Base-by-base conservation (phyloP, 2,329 filamentous ascomycete species). In the Tolypocladium cylindrosporum region DNA sequence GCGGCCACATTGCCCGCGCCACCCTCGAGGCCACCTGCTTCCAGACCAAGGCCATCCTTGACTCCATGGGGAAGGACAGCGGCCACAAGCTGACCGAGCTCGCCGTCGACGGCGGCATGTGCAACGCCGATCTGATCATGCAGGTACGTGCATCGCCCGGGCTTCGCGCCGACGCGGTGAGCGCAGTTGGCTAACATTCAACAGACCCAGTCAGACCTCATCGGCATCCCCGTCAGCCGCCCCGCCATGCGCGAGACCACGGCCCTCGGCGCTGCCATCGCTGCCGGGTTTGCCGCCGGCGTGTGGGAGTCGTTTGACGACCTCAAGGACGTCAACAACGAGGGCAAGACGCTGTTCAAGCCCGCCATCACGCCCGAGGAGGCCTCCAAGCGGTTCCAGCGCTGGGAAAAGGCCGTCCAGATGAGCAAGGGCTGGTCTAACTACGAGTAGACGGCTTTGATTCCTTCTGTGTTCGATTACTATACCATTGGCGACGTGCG, bases 101-200 rank as follows among this genome's bases (percentile, higher is more conserved):
- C n/a, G 85, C 86, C 41, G 89, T 92, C n/a, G 89, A 92, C 67
- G 89, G 89, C 60, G 89, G 89, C 67, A 90, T 92, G 88, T 88
- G 84, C 68, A 91, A 90, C 69, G 89, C 87, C 11, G 85, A 89
- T 68, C 79, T 92, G 58, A 88, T 86, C 73, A 92, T 92, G 89
- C 89, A 83, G 82, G 69, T 71, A 65, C 56, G 69, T 69, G 40
- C 11, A 36, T 10, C 41, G 3, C n/a, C 19, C 55, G 54, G 42
- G 55, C 40, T 4, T 50, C 45, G 6, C 19, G 3, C 7, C 16
- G 14, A 24, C 6, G 45, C 45, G 31, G 27, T 34, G 36, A 37
- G 36, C 2, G 27, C 48, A 34, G 19, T 36, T 3, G 27, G 48
- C 27, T 51, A 51, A 51, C 48, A 51, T 51, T 34, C 48, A 51